Conservation (phyloP, 345 rosid genomes). For the Melastoma malabathricum region DNA sequence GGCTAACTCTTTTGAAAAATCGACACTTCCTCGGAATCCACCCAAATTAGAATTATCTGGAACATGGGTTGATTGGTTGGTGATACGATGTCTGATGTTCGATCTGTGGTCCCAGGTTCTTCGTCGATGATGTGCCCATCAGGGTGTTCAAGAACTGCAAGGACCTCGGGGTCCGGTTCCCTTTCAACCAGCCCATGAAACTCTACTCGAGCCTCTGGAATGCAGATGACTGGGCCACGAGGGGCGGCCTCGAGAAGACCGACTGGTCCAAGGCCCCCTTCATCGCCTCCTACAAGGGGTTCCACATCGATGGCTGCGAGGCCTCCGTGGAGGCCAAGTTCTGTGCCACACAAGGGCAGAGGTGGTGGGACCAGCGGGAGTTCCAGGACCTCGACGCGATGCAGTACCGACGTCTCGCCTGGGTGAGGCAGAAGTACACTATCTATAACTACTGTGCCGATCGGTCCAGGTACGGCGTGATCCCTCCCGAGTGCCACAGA, state of each 20-base stretch:
- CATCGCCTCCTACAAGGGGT: constrained; percentile 23
- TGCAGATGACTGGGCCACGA: constrained; percentile 86
- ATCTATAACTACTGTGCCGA: constrained; percentile 28
- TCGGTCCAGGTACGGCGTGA: constrained; percentile 13
- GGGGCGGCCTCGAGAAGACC: constrained; percentile 80
- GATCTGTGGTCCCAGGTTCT: constrained; percentile 25
- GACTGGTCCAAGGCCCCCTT: constrained; percentile 81
- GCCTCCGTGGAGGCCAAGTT: constrained; percentile 37
- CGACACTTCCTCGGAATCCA: too few species aligned
- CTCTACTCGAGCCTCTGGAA: constrained; percentile 83
- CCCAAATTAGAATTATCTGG: not conserved
- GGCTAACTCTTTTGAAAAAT: too few species aligned
- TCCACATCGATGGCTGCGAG: constrained; percentile 33
- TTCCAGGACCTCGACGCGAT: constrained; percentile 23
- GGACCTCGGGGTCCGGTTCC: constrained; percentile 58
- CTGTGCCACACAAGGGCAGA: constrained; percentile 46
- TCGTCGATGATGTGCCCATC: constrained; percentile 64
- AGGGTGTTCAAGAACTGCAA: constrained; percentile 76
- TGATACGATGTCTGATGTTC: too few species aligned
- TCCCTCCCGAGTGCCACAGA: constrained; percentile 27
- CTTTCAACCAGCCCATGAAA: constrained; percentile 78
- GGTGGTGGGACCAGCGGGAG: constrained; percentile 37
- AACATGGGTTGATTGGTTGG: not conserved
- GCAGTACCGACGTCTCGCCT: constrained; percentile 23
- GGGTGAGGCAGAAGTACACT: constrained; percentile 25